A percentile compares a stretch with the other conserved stretches of the same genome.
These are phyloP conservation scores for Candida namnaoensis DNA, from an alignment of 805 yeast genomes.

Conservation along the genomic window DNA sequence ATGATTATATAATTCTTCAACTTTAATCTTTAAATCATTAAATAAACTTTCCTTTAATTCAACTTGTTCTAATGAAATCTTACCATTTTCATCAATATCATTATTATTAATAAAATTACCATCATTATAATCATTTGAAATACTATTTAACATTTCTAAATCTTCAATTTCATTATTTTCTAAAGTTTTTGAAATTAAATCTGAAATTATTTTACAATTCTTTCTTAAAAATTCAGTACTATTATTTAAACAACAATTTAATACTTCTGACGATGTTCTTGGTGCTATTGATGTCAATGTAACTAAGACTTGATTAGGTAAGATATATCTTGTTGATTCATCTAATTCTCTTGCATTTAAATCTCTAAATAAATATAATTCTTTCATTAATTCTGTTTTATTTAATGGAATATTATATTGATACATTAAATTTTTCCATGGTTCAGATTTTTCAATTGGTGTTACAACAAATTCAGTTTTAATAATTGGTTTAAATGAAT, in stretches of 20 bases:
- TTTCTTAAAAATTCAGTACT: slow-evolving; percentile 49
- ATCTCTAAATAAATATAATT: slow-evolving; percentile 81
- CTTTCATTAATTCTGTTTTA: slow-evolving; percentile 47
- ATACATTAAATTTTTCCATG: slow-evolving; percentile 54
- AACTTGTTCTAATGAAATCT: slow-evolving; percentile 5
- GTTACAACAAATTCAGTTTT: slow-evolving; percentile 31
- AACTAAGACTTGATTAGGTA: slow-evolving; percentile 74
- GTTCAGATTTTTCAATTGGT: slow-evolving; percentile 47
- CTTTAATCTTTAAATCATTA: neutral
- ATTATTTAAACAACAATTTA: slow-evolving; percentile 32
- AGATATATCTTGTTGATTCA: slow-evolving; percentile 75
- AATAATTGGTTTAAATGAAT: slow-evolving; percentile 44
- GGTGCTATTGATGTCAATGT: slow-evolving; percentile 54
- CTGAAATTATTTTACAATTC: slow-evolving; percentile 48
- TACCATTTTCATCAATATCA: slow-evolving; percentile 1
- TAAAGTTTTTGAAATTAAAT: slow-evolving; percentile 32
- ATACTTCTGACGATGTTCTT: slow-evolving; percentile 44
- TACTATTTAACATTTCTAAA: slow-evolving; percentile 25
- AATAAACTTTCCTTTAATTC: slow-evolving; percentile 4
- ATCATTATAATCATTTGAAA: slow-evolving; percentile 4
- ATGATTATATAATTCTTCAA: too few species aligned
- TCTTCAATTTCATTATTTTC: slow-evolving; percentile 24
- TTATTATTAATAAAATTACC: slow-evolving; percentile 1
- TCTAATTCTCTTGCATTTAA: slow-evolving; percentile 62
- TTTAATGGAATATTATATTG: slow-evolving; percentile 57